Evolutionary conservation across 805 yeast genomes (phyloP), one percentile per base, ranked within the genome.

Genomic region (Nakazawaea ernobii): DNA sequence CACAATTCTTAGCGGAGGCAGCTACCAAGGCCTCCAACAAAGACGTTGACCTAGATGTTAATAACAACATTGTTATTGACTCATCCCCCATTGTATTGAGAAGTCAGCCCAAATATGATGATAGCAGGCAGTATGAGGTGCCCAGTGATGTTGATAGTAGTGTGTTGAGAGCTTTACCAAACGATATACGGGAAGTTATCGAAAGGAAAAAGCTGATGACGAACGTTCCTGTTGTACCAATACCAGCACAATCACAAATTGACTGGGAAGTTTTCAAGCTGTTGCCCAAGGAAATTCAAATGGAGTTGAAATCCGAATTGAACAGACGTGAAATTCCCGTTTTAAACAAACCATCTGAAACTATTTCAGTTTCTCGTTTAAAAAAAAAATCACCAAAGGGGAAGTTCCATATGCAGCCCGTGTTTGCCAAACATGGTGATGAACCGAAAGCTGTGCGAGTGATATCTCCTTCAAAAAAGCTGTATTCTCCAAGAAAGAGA

Each of bases 211-310:
- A 45, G 47, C 53, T 52, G 54, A 8, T 14, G 28, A 11, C 8
- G 10, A 10, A 10, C 8, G 37, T 15, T 14, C 46, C 60, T 43
- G 35, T 48, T 56, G 14, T 33, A 51, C 14, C 49, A 46, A 3
- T 49, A 59, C 27, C 65, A 63, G 6, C 55, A 55, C 37, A 55
- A 28, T 44, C 47, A 24, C 47, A 39, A 24, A 48, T 44, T 14
- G 89, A 88, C 55, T 70, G 80, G 74, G 77, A 74, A 2, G 86
- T 85, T 1, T 77, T 87, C 56, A 68, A 74, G 10, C 76, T 73
- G 41, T 63, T 90, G 8, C 97, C 97, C 0, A 55, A 62, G 2
- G 84, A 82, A 24, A 78, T 90, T 4, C 80, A 80, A 53, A 53
- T 63, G 1, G 97, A 90, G 55, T 58, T 90, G 1, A 69, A 66